Evolutionary conservation across 2,329 filamentous ascomycete genomes (phyloP), one percentile per base, ranked within the genome.

Genomic region (Lachnellula cervina): DNA sequence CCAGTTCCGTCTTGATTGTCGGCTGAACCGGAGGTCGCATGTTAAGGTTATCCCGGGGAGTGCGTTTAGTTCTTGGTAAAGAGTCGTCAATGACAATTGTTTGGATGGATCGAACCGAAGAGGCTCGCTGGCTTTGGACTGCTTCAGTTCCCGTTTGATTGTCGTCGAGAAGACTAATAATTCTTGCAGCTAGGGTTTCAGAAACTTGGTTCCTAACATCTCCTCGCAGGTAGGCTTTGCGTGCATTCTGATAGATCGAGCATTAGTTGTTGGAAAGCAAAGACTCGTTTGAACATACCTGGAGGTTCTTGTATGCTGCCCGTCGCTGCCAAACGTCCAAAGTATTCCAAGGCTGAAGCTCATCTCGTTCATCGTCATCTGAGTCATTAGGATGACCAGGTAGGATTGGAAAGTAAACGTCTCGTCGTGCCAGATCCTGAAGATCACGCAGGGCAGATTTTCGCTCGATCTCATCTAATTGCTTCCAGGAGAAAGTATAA

Each of bases 291-390:
- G 11, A 44, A 23, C 32, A 3, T 42, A 57, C 55, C 46, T 60
- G 49, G 4, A 60, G 35, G 2, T 32, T 51, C 6, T 4, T 21
- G 32, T 47, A 58, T 8, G 49, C 49, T n/a, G 2, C 8, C 16
- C 48, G 16, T 14, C 44, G 42, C 45, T 58, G 52, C 13, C 17
- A 13, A 19, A 28, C 13, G 1, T 55, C 8, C 47, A 55, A 49
- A 4, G 5, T 11, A 32, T 55, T 42, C 57, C 57, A 57, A 14
- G 48, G 9, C 17, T 34, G 25, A 48, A 49, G 55, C 17, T 59
- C 49, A 42, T 23, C 47, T 14, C 42, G 42, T 11, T 17, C n/a
- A 44, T 44, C n/a, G 17, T 37, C 5, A 44, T 28, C 11, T 28
- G 28, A 28, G 2, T 28, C 8, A 1, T 28, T 9, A 28, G 28